Evolutionary conservation across 2,329 filamentous ascomycete genomes (phyloP), one percentile per base, ranked within the genome.

Genomic region (Ceratocystis albifundus): DNA sequence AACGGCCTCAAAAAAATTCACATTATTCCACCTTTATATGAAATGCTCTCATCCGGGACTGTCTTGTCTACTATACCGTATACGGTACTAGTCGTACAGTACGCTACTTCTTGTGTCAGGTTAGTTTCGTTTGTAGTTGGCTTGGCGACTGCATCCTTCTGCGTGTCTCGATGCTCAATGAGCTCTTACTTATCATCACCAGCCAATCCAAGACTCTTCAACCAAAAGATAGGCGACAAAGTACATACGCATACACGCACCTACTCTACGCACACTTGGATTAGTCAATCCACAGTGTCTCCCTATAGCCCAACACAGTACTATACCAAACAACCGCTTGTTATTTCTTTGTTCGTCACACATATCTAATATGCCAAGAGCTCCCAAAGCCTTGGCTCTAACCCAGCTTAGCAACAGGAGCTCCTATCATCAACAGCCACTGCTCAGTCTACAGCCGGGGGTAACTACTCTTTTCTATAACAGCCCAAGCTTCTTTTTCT

Each of bases 91-190:
- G 53, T 59, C 6, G 25, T 17, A 59, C 53, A 59, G 53, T 59
- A 30, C 15, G 48, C 15, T 17, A 17, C 5, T 36, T 30, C 17
- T 30, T 32, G 53, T 59, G 32, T 59, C 53, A 59, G 53, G 53
- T 7, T 7, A 32, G 53, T 59, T 59, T 59, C 53, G 53, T 59
- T 59, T 59, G 53, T 30, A 20, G 53, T 59, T 59, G 53, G 53
- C 53, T 59, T 59, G 53, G 53, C 53, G 53, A 59, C 53, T 59
- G 28, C 53, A 59, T 59, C 53, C 25, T 57, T 59, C 28, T 59
- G 28, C n/a, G 28, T 59, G 25, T 6, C 10, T 32, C 6, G 4
- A 17, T 30, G 4, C 17, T 59, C 12, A 17, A 32, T 32, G 28
- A 17, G 20, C 20, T 17, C 8, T 17, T 59, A 4, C 7, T 59